Evolutionary conservation across 164 flowering plant genomes (phyloP).

Genomic region (Dillenia suffruticosa): DNA sequence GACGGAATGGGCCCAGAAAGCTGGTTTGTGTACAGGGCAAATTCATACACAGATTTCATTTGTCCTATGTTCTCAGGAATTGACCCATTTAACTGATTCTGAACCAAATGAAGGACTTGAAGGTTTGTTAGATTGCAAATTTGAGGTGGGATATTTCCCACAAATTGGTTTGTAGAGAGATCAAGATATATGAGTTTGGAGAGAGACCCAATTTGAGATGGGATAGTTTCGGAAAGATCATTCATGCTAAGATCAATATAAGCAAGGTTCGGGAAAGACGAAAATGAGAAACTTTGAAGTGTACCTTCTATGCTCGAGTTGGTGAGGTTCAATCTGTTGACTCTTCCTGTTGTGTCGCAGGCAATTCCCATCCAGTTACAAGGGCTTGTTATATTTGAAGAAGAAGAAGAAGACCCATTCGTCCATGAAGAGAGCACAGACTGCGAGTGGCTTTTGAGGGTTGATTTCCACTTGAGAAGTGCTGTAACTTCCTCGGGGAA

Average conservation of each 20-base stretch:
- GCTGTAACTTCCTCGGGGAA: not conserved
- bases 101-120: too few species aligned
- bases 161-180: constrained; percentile 12
- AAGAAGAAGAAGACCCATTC: too few species aligned
- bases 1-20: constrained; percentile 13
- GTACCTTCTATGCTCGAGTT: not conserved
- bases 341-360: too few species aligned
- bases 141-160: constrained; percentile 13
- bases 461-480: not conserved
- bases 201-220: constrained; percentile 13
- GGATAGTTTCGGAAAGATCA: constrained; percentile 14
- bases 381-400: too few species aligned
- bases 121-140: too few species aligned
- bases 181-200: constrained; percentile 9
- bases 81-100: constrained; percentile 2
- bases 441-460: not conserved
- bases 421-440: not conserved
- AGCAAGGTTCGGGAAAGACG: too few species aligned
- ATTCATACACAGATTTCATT: constrained; percentile 5
- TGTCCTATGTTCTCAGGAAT: constrained; percentile 17
- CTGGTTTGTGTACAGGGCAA: constrained; percentile 8
- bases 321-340: constrained; percentile 5
- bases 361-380: too few species aligned
- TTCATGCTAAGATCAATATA: constrained; percentile 2
- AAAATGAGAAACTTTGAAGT: too few species aligned